phyloP scores from a whole-genome alignment of 129 eudicot species.

The Silybum marianum region DNA sequence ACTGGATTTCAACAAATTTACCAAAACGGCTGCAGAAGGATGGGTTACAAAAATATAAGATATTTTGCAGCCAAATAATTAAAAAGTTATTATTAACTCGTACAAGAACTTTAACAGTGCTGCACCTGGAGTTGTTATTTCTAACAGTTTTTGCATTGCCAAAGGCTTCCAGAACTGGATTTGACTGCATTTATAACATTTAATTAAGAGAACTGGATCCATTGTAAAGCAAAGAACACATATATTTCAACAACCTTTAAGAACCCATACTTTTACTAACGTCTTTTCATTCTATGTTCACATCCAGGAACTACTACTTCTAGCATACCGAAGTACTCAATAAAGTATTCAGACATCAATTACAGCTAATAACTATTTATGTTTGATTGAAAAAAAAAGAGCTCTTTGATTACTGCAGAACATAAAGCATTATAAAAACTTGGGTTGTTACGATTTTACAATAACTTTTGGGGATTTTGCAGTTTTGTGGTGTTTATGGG shows the following conservation, averaged over 20 bases:
- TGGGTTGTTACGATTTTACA: not conserved
- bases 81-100: conserved; percentile 8
- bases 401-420: not conserved
- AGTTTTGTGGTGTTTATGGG: not conserved
- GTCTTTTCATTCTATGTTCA: not conserved
- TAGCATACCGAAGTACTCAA: not conserved
- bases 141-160: conserved; percentile 99
- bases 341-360: conserved; percentile 1
- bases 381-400: not conserved
- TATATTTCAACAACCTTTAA: conserved; percentile 19
- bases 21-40: conserved; percentile 86
- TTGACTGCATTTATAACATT: conserved; percentile 68
- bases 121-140: conserved; percentile 92
- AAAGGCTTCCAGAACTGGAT: conserved; percentile 99
- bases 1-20: conserved; percentile 96
- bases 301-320: not conserved
- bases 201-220: conserved; percentile 10
- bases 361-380: not conserved
- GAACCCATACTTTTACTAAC: not conserved
- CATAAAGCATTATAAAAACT: not conserved
- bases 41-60: conserved; percentile 29
- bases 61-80: not conserved
- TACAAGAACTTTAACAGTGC: conserved; percentile 3
- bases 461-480: not conserved
- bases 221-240: conserved; percentile 17